phyloP scores from a whole-genome alignment of 768 basidiomycete genomes.

The Termitomyces eurrhizus region DNA sequence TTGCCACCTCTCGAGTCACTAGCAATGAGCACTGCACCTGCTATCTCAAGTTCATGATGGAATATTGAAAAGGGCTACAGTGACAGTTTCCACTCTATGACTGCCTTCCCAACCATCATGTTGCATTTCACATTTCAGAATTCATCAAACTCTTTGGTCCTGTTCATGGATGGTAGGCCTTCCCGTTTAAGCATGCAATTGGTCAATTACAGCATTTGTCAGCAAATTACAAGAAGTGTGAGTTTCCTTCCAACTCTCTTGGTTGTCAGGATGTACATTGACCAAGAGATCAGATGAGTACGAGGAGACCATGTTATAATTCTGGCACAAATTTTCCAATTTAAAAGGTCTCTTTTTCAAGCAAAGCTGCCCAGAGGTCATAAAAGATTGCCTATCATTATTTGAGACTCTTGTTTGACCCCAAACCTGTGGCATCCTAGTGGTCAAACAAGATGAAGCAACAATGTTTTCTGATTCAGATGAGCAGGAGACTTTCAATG shows the following conservation, averaged over 20 bases:
- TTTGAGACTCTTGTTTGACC: neutral
- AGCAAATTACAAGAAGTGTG: neutral
- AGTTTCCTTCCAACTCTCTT: neutral
- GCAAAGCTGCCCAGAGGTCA: neutral
- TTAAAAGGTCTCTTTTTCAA: too few relatives aligned
- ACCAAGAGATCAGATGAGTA: neutral
- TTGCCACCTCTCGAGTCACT: neutral
- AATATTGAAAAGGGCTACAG: neutral
- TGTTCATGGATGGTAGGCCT: neutral
- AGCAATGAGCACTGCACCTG: neutral
- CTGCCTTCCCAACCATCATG: neutral
- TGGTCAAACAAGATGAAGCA: neutral
- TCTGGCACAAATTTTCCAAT: neutral
- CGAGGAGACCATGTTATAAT: neutral
- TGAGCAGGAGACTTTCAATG: too few relatives aligned
- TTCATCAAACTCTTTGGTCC: neutral
- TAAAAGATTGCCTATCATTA: neutral
- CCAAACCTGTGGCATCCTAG: neutral
- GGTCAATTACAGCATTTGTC: neutral
- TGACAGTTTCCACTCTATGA: neutral
- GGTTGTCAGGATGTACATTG: neutral
- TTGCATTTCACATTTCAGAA: neutral
- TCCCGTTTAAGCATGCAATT: neutral
- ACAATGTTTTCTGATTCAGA: neutral
- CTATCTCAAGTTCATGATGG: neutral